These are phyloP conservation scores for Rhizopus stolonifer DNA, from an alignment of 371 early-diverging fungal species.

Conservation along the genomic window DNA sequence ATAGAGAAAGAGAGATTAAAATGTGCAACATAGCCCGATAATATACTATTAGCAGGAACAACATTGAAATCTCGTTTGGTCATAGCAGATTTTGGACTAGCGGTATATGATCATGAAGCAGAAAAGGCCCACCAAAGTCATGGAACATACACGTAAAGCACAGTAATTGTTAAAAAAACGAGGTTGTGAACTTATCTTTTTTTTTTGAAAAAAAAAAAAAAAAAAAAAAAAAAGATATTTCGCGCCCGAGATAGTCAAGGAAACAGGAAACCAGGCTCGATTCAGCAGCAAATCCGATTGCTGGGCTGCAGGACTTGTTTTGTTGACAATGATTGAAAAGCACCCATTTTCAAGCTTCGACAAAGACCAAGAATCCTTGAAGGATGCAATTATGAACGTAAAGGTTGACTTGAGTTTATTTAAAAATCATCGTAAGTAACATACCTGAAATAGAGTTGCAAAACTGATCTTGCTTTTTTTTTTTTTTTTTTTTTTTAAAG, in stretches of 20 bases:
- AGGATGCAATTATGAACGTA: background rate
- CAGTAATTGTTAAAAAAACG: background rate
- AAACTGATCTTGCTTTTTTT: no score
- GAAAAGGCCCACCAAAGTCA: background rate
- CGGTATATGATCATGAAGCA: background rate
- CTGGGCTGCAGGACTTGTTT: slow-evolving; percentile 12
- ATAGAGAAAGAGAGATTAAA: slow-evolving; percentile 2
- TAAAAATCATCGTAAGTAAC: background rate
- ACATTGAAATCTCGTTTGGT: background rate
- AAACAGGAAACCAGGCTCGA: background rate
- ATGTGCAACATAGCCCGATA: slow-evolving; percentile 9
- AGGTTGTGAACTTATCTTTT: background rate
- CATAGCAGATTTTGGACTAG: slow-evolving; percentile 18
- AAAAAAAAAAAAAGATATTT: slow-evolving; percentile 4
- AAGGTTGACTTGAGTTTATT: background rate
- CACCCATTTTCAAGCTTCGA: slow-evolving; percentile 7
- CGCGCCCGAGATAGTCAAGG: slow-evolving; percentile 7
- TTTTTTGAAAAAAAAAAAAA: background rate
- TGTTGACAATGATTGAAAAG: background rate
- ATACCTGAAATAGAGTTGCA: no score
- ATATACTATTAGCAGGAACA: slow-evolving; percentile 2
- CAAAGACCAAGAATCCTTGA: background rate
- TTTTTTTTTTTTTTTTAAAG: slow-evolving; percentile 3
- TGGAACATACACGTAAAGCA: background rate
- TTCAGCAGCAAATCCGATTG: slow-evolving; percentile 9